Evolutionary conservation across 345 rosid species (phyloP).

Genomic region (Populus nigra): DNA sequence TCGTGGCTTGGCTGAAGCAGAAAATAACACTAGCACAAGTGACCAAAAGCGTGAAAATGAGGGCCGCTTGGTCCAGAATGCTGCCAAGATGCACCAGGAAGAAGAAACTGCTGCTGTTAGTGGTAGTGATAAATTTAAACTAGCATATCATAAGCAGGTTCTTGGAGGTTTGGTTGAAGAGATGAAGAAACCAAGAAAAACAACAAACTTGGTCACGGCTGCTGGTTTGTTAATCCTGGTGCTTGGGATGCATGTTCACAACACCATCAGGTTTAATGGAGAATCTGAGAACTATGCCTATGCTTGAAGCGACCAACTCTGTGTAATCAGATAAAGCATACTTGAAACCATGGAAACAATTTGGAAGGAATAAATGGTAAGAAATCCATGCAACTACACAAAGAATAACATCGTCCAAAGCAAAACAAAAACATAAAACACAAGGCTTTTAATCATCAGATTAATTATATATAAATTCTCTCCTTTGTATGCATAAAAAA

Average conservation of each 20-base stretch:
- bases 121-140: not conserved
- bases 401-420: not conserved
- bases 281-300: slow-evolving; percentile 9
- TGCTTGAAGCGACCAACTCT: not conserved
- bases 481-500: not conserved
- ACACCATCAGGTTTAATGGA: slow-evolving; percentile 21
- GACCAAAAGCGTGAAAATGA: not conserved
- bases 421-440: not conserved
- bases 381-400: not conserved
- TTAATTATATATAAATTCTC: not conserved
- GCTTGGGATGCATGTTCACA: slow-evolving; percentile 22
- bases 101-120: not conserved
- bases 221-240: slow-evolving; percentile 22
- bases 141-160: slow-evolving; percentile 8
- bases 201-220: slow-evolving; percentile 21
- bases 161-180: not conserved
- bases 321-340: not conserved
- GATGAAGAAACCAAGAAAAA: slow-evolving; percentile 21
- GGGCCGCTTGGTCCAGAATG: not conserved
- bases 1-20: not conserved
- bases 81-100: not conserved
- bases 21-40: slow-evolving; percentile 2
- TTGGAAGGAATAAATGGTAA: not conserved
- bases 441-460: not conserved
- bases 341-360: not conserved